These are phyloP conservation scores for Arbutus unedo DNA, from an alignment of 148 eudicot genomes.

Conservation along the genomic window DNA sequence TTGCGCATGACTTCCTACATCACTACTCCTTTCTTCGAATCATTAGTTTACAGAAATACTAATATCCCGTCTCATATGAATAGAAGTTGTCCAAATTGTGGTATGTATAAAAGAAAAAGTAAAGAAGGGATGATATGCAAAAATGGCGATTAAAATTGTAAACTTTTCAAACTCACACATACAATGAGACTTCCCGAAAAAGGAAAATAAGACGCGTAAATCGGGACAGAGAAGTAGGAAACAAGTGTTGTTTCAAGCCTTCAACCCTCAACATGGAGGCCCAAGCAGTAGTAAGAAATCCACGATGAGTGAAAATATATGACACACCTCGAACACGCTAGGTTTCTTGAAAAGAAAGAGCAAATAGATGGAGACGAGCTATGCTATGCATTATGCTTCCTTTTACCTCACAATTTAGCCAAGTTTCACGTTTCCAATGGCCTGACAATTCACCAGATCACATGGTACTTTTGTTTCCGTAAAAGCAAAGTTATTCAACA, in stretches of 20 bases:
- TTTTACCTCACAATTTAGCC: neutral
- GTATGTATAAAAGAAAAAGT: too few relatives aligned
- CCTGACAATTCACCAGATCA: neutral
- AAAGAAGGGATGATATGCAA: too few relatives aligned
- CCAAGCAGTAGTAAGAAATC: neutral
- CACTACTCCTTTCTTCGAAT: neutral
- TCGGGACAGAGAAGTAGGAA: neutral
- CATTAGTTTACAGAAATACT: too few relatives aligned
- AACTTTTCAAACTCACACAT: too few relatives aligned
- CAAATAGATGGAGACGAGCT: neutral
- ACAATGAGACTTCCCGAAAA: too few relatives aligned
- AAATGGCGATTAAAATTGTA: too few relatives aligned
- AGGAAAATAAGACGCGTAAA: too few relatives aligned
- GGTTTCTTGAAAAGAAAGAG: neutral
- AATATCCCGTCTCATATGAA: too few relatives aligned
- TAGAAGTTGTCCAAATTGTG: too few relatives aligned
- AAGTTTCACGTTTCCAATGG: neutral
- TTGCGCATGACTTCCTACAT: neutral
- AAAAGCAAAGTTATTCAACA: neutral
- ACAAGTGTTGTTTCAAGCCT: neutral
- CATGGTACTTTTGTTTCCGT: neutral
- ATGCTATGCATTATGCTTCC: neutral
- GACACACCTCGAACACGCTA: neutral
- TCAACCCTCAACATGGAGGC: neutral
- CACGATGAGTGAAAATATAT: neutral